A percentile compares a stretch with the other conserved stretches of the same genome.
Conservation (phyloP, 2,329 filamentous ascomycete genomes). For the Alternaria metachromatica region DNA sequence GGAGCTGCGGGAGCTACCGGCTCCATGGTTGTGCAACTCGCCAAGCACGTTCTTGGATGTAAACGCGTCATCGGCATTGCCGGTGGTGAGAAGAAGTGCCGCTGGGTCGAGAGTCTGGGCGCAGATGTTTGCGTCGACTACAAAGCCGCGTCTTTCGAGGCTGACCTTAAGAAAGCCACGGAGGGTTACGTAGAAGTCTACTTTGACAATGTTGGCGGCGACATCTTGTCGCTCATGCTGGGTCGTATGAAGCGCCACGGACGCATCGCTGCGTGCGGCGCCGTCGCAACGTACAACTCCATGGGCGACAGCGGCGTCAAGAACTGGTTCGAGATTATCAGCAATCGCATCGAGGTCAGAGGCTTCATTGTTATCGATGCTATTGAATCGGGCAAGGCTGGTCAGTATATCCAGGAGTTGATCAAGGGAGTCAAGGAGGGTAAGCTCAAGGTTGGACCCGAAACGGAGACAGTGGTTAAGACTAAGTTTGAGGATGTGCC, state of each 20-base stretch:
- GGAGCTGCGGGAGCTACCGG: constrained; percentile 81
- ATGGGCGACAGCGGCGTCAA: constrained; percentile 40
- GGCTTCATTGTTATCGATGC: constrained; percentile 56
- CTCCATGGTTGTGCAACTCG: constrained; percentile 68
- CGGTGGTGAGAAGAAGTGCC: constrained; percentile 60
- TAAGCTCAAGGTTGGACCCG: constrained; percentile 54
- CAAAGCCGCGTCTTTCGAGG: constrained; percentile 55
- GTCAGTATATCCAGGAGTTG: constrained; percentile 30
- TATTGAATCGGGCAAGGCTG: constrained; percentile 35
- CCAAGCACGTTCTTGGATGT: constrained; percentile 56
- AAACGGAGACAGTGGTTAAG: constrained; percentile 57
- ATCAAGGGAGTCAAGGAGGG: constrained; percentile 49
- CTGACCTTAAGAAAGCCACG: constrained; percentile 56
- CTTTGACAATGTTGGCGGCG: constrained; percentile 60
- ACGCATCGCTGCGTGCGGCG: constrained; percentile 53
- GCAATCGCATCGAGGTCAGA: constrained; percentile 52
- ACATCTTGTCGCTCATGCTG: constrained; percentile 57
- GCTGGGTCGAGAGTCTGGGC: constrained; percentile 58
- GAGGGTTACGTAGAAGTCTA: constrained; percentile 60
- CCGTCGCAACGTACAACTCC: constrained; percentile 53
- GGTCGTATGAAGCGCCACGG: constrained; percentile 51
- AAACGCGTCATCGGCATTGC: constrained; percentile 61
- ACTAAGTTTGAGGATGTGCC: constrained; percentile 58
- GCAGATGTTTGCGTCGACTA: constrained; percentile 64
- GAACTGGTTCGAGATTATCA: constrained; percentile 55